A percentile compares a stretch with the other conserved stretches of the same genome.
Conservation (phyloP, 345 rosid species). For the rapeseed (Brassica napus) region Da-Ae NC_063439.1:6210501-6211000, state of each 20-base stretch:
- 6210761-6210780: constrained; percentile 61
- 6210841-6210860: constrained; percentile 49
- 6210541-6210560: constrained; percentile 56
- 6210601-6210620: constrained; percentile 76
- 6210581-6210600: constrained; percentile 53
- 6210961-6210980: constrained; percentile 64
- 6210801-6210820: constrained; percentile 69
- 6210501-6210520: constrained; percentile 80
- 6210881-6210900: constrained; percentile 67
- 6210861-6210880: constrained; percentile 59
- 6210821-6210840: constrained; percentile 68
- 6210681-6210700: constrained; percentile 69
- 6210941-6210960: constrained; percentile 57
- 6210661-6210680: constrained; percentile 69
- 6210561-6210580: constrained; percentile 64
- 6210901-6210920: constrained; percentile 88
- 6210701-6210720: constrained; percentile 86
- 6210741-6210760: constrained; percentile 63
- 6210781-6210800: constrained; percentile 50
- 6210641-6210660: constrained; percentile 55
- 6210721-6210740: constrained; percentile 66
- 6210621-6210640: constrained; percentile 82
- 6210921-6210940: constrained; percentile 63
- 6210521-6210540: constrained; percentile 87
- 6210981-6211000: constrained; percentile 56